Percentiles rank a stretch among this genome's conserved stretches.
These are phyloP conservation scores for Fusarium beomiforme DNA, from an alignment of 2,329 filamentous ascomycete genomes.

Conservation along the genomic window DNA sequence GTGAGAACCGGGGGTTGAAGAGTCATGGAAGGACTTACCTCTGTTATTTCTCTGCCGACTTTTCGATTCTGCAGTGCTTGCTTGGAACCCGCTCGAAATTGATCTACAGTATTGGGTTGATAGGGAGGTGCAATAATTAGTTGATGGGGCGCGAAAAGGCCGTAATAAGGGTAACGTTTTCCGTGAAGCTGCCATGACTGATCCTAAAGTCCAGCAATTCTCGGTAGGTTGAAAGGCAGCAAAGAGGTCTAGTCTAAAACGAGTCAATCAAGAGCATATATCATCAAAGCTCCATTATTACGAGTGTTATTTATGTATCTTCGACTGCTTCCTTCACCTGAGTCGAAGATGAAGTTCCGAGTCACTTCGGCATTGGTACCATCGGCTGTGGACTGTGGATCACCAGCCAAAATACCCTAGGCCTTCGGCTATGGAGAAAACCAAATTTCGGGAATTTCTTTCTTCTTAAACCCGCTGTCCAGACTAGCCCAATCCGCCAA, in stretches of 20 bases:
- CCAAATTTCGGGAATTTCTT: background rate
- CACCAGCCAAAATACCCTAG: too few relatives aligned
- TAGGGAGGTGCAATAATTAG: rapidly evolving
- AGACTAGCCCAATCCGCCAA: background rate
- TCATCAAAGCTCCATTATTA: too few relatives aligned
- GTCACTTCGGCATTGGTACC: rapidly evolving
- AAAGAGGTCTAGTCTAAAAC: background rate
- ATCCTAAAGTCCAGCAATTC: background rate
- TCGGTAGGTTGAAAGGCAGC: rapidly evolving
- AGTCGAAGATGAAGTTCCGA: rapidly evolving
- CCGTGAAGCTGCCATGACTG: background rate
- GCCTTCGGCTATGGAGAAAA: background rate
- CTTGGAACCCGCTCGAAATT: background rate
- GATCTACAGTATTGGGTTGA: rapidly evolving
- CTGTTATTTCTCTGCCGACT: too few relatives aligned
- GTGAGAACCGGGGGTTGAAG: rapidly evolving
- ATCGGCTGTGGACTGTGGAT: background rate
- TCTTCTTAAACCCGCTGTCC: background rate
- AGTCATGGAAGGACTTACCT: background rate
- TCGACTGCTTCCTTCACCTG: background rate
- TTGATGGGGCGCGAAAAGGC: rapidly evolving
- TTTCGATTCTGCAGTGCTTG: rapidly evolving
- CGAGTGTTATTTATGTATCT: background rate
- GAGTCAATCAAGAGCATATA: rapidly evolving
- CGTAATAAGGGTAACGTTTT: rapidly evolving